phyloP scores from a whole-genome alignment of 345 rosid species.

The Ceriops tagal region DNA sequence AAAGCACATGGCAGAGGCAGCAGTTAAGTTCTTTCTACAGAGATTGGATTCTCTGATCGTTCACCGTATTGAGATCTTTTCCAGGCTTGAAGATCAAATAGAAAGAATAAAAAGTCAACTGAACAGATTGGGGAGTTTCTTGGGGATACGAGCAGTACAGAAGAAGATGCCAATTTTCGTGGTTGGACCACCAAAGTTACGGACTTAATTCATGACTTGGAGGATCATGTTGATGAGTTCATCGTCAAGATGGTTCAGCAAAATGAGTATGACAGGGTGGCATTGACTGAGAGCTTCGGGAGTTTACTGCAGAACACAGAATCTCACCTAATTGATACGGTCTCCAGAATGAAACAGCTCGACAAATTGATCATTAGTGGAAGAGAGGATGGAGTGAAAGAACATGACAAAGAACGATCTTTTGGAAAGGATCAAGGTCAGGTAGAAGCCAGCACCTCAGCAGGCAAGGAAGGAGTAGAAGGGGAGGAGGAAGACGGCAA shows the following conservation, averaged over 20 bases:
- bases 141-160: not conserved
- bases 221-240: slow-evolving; percentile 31
- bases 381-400: not conserved
- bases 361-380: not conserved
- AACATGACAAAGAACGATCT: not conserved
- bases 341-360: slow-evolving; percentile 14
- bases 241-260: slow-evolving; percentile 26
- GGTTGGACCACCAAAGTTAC: slow-evolving; percentile 15
- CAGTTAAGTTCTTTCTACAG: slow-evolving; percentile 26
- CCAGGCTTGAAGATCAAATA: slow-evolving; percentile 19
- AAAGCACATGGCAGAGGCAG: slow-evolving; percentile 28
- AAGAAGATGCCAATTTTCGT: slow-evolving; percentile 13
- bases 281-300: slow-evolving; percentile 21
- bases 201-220: slow-evolving; percentile 13
- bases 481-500: slow-evolving; percentile 3
- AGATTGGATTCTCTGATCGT: slow-evolving; percentile 23
- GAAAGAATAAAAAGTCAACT: slow-evolving; percentile 6
- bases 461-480: slow-evolving; percentile 5
- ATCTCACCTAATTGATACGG: slow-evolving; percentile 13
- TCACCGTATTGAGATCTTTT: slow-evolving; percentile 16
- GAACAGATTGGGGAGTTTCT: slow-evolving; percentile 13
- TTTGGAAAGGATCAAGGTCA: slow-evolving; percentile 4
- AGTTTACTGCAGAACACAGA: slow-evolving; percentile 19
- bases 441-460: not conserved
- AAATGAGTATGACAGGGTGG: slow-evolving; percentile 10